Percentiles rank a stretch among this genome's conserved stretches.
These are phyloP conservation scores for Fomitiporia mediterranea DNA, from an alignment of 1,284 basidiomycete genomes.

Conservation along the genomic window DNA sequence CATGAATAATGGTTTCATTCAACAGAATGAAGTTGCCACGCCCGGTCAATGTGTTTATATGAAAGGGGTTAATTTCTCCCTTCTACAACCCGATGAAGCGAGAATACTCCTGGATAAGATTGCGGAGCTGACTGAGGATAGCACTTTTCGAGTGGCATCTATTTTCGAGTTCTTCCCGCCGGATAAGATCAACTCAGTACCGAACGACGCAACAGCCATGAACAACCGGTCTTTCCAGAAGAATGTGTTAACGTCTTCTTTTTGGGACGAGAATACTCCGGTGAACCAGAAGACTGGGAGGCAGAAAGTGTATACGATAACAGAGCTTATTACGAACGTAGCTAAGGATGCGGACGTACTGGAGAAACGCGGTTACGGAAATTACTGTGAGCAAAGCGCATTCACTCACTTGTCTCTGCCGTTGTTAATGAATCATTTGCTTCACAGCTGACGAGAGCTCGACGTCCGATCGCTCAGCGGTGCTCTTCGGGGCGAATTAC, in stretches of 20 bases:
- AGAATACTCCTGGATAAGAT: constrained; percentile 6
- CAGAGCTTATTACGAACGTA: constrained; percentile 20
- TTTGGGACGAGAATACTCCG: constrained; percentile 34
- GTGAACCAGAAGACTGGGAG: constrained; percentile 29
- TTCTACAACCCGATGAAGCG: constrained; percentile 2
- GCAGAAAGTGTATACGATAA: constrained; percentile 24
- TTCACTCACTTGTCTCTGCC: not conserved
- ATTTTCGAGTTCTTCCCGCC: constrained; percentile 40
- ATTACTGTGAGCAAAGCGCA: constrained; percentile 25
- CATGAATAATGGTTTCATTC: not conserved
- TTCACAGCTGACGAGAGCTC: constrained; percentile 2
- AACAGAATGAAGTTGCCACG: constrained; percentile 5
- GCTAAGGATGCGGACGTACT: constrained; percentile 4
- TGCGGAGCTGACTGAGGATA: constrained; percentile 1
- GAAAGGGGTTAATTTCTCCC: constrained; percentile 19
- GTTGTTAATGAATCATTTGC: not conserved
- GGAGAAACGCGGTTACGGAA: constrained; percentile 26
- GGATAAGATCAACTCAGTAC: constrained; percentile 35
- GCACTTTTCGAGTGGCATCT: not conserved
- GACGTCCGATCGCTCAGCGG: constrained; percentile 5
- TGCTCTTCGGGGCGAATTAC: constrained; percentile 18
- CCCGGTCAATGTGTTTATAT: constrained; percentile 22
- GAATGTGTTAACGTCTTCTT: constrained; percentile 31
- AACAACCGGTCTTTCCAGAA: constrained; percentile 30
- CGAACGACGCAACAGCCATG: constrained; percentile 34